Evolutionary conservation across 176 grass and related monocot species (phyloP), one percentile per base, ranked within the genome.

Genomic region (Rhipidocladum racemiflorum): DNA sequence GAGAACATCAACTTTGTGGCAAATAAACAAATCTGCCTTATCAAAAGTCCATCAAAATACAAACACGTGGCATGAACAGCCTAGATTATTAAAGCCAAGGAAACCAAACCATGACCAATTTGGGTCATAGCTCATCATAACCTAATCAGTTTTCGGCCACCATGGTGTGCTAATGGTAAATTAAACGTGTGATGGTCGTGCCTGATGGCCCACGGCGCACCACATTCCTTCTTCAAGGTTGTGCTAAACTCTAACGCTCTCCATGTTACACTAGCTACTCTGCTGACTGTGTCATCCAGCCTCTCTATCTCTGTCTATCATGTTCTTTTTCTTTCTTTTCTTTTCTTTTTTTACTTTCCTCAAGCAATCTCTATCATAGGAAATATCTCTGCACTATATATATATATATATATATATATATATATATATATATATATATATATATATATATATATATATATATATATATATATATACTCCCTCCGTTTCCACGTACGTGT

Each of bases 301-400:
- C 40, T 44, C 15, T 63, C 28, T 71, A 27, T 24, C 70, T 48
- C 70, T 48, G 29, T 35, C 40, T 61, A 68, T 85, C 50, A 8
- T 9, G 40, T 38, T 77, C 30, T 48, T 66, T 74, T 48, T n/a
- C 49, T 46, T 38, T 77, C n/a, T 46, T n/a, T n/a, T n/a, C n/a
- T n/a, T n/a, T n/a, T n/a, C n/a, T n/a, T 66, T 74, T 61, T 23
- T 61, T 48, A 30, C 1, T 34, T 42, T 13, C 44, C 6, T 53
- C 17, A 36, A 43, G 18, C 43, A 13, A 66, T 80, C 81, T 60
- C 17, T 68, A n/a, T 85, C 87, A 63, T 75, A 23, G 49, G 1
- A 84, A 81, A 85, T 85, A 85, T 85, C 76, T 81, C 21, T 13
- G 17, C 39, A 71, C 59, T 2, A 21, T 16, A 9, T 18, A 10